Evolutionary conservation across 169 alveolate genomes (phyloP).

Genomic region (Besnoitia besnoiti): DNA sequence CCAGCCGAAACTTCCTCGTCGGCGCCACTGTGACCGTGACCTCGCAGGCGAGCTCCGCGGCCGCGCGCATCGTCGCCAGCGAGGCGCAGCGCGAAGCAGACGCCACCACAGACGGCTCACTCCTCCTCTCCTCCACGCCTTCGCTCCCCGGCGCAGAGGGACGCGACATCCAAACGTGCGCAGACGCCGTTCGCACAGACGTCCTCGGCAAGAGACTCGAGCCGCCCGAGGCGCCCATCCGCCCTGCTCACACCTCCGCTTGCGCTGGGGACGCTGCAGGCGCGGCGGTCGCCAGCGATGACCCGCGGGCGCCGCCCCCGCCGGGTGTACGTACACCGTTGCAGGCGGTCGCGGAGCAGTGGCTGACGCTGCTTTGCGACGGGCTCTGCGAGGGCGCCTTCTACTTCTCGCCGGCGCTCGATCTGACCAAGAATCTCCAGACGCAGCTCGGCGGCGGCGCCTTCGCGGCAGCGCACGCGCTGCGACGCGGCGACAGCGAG

Average conservation of each 20-base stretch:
- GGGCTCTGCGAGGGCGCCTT: conserved; percentile 36
- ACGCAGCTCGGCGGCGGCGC: conserved; percentile 7
- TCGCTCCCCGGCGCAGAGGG: neutral
- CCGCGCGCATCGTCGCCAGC: neutral
- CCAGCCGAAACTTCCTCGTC: neutral
- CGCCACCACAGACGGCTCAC: too few species aligned
- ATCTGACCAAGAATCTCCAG: conserved; percentile 17
- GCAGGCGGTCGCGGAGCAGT: neutral
- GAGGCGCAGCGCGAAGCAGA: neutral
- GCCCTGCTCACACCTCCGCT: too few species aligned
- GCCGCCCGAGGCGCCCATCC: too few species aligned
- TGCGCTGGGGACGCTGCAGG: neutral
- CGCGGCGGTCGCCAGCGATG: neutral
- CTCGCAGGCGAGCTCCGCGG: conserved; percentile 11
- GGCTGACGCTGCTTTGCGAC: conserved; percentile 35
- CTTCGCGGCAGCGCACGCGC: neutral
- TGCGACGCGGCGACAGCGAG: neutral
- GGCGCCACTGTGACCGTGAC: conserved; percentile 36
- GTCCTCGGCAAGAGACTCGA: too few species aligned
- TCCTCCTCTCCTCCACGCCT: too few species aligned
- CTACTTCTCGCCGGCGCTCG: conserved; percentile 15
- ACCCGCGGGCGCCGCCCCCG: neutral
- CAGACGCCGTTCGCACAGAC: too few species aligned
- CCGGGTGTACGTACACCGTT: conserved; percentile 17
- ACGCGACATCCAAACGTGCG: neutral